Evolutionary conservation across 768 basidiomycete genomes (phyloP), one percentile per base, ranked within the genome.

Genomic region (Calocera viscosa): DNA sequence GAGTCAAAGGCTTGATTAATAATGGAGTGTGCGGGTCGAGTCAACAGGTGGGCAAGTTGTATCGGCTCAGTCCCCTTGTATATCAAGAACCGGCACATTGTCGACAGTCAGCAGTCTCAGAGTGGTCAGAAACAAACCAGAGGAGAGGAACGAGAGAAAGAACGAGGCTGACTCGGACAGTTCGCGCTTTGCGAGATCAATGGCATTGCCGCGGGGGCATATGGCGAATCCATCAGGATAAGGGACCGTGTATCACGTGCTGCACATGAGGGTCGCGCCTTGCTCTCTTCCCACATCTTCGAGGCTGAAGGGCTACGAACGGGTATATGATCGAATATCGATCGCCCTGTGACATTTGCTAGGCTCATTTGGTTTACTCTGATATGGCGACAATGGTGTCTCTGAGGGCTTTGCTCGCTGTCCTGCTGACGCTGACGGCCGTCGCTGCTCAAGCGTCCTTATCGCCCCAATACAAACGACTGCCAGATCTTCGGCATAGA

Each of bases 1-100:
- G 92, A 94, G 77, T 97, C 95, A 72, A 93, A 94, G 0, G 95
- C 93, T 78, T 96, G 93, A 75, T 95, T 95, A 75, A 94, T 96
- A 78, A 97, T 96, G 1, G 90, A 92, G 78, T 97, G 95, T 68
- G 88, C 87, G 64, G 95, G 95, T 63, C 90, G 83, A 49, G 94
- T 98, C 71, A 97, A 82, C n/a, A 97, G 84, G 81, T 93, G 92
- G 28, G 88, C 91, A 65, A 97, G 81, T 72, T 93, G 89, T 65
- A 96, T 94, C 0, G 94, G 94, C 67, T 89, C 87, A 30, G 89
- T 91, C 71, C 94, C 91, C 78, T 96, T 97, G 82, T 94, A 96
- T 49, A 96, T 93, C 70, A 95, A 88, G 72, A 93, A 89, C 19
- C 90, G 88, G 75, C 90, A 93, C 90, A 93, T 91, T 26, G 40